These are phyloP conservation scores for Penicillium fuscoglaucum DNA, from an alignment of 2,329 filamentous ascomycete genomes.

Conservation along the genomic window DNA sequence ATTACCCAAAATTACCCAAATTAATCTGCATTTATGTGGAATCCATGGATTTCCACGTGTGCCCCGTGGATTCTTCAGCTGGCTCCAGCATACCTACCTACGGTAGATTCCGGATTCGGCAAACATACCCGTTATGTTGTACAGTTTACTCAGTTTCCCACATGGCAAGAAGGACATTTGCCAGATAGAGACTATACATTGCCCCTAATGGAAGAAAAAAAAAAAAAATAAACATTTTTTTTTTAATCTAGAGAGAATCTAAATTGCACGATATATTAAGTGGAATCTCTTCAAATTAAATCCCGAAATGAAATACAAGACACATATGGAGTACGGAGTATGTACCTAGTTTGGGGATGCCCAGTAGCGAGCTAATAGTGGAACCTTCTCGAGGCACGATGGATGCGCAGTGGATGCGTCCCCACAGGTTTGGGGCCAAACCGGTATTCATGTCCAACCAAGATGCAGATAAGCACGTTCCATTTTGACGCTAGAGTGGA, in stretches of 20 bases:
- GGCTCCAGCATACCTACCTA: too few relatives aligned
- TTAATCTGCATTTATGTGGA: too few relatives aligned
- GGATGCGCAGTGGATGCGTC: background rate
- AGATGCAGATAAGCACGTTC: background rate
- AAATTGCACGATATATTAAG: background rate
- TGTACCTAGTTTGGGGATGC: background rate
- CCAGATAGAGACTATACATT: background rate
- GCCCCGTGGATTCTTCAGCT: too few relatives aligned
- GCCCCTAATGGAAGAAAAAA: background rate
- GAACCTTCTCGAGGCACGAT: background rate
- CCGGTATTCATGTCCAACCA: background rate
- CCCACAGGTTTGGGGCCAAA: background rate
- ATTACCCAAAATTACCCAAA: too few relatives aligned
- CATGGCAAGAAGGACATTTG: too few relatives aligned
- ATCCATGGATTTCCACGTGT: too few relatives aligned
- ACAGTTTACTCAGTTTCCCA: too few relatives aligned
- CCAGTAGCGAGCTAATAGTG: background rate
- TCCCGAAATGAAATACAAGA: background rate
- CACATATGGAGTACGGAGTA: background rate
- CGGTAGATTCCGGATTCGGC: too few relatives aligned
- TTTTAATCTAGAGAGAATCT: background rate
- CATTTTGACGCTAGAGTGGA: background rate
- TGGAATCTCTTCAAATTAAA: background rate
- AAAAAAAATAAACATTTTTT: too few relatives aligned
- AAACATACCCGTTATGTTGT: too few relatives aligned